These are phyloP conservation scores for Fusarium phyllophilum DNA, from an alignment of 2,329 filamentous ascomycete genomes.

Conservation along the genomic window DNA sequence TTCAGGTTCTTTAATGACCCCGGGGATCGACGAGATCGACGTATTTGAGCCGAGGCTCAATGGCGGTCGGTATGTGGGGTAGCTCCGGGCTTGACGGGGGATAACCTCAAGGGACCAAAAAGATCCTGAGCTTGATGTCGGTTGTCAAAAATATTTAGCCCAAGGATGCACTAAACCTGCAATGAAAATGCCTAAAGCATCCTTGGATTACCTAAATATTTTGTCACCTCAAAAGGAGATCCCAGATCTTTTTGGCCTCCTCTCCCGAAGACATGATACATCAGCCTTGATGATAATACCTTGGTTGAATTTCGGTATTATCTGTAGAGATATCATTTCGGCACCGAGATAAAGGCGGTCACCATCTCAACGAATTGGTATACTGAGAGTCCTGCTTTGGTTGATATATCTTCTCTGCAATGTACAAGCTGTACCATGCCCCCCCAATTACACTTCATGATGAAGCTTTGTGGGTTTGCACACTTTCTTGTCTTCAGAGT, in stretches of 20 bases:
- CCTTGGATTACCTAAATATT: accelerated
- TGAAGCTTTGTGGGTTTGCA: not conserved
- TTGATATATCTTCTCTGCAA: not conserved
- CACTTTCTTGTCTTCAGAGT: not conserved
- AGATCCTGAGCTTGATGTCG: accelerated
- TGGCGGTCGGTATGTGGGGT: conserved; percentile 42
- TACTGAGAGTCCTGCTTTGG: not conserved
- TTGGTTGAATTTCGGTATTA: not conserved
- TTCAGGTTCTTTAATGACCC: conserved; percentile 3
- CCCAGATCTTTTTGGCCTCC: not conserved
- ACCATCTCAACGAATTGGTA: not conserved
- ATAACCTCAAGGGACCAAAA: not conserved
- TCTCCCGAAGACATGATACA: not conserved
- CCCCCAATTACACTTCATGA: not conserved
- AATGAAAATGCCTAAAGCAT: accelerated
- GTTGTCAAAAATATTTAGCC: not conserved
- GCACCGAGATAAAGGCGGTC: too few relatives aligned
- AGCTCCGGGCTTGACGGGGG: conserved; percentile 4
- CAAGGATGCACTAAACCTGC: accelerated
- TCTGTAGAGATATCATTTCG: not conserved
- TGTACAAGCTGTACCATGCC: too few relatives aligned
- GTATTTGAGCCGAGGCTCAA: conserved; percentile 43
- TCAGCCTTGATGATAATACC: not conserved
- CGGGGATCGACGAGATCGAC: conserved; percentile 18
- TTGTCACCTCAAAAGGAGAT: accelerated